These are phyloP conservation scores for Triticum monococcum DNA, from an alignment of 176 grass and related monocot genomes.

Conservation along the genomic window DNA sequence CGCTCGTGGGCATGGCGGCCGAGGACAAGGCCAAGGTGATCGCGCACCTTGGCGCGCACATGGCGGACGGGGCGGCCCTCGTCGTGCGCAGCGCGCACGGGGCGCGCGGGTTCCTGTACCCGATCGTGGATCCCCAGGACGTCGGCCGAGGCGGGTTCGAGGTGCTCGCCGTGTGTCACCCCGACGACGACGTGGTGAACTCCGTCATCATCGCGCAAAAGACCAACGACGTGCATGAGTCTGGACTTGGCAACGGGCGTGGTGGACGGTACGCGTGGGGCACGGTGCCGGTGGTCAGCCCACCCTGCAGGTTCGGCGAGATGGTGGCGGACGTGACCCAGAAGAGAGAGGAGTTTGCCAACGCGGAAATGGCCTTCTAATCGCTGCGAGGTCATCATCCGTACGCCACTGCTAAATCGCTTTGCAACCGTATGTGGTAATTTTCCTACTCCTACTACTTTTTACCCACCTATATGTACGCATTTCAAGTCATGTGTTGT, in stretches of 20 bases:
- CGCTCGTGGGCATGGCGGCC: slow-evolving; percentile 4
- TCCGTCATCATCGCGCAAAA: neutral
- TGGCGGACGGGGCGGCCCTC: slow-evolving; percentile 6
- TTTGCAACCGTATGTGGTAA: neutral
- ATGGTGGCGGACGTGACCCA: neutral
- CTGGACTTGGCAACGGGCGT: neutral
- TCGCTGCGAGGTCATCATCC: neutral
- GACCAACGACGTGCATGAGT: neutral
- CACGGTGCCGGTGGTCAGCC: neutral
- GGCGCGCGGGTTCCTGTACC: neutral
- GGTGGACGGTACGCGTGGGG: neutral
- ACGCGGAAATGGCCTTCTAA: neutral
- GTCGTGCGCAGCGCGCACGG: slow-evolving; percentile 1
- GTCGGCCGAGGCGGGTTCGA: neutral
- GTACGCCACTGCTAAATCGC: neutral
- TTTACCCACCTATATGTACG: too few relatives aligned
- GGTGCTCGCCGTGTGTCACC: neutral
- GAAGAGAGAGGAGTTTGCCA: neutral
- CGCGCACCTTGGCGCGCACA: neutral
- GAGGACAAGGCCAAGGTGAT: slow-evolving; percentile 16
- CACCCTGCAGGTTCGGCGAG: neutral
- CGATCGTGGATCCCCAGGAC: neutral
- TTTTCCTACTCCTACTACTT: neutral
- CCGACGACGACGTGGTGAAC: slow-evolving; percentile 4
- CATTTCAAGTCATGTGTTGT: neutral